Evolutionary conservation across 345 rosid species (phyloP).

Genomic region (Eucalyptus dawsonii): DNA sequence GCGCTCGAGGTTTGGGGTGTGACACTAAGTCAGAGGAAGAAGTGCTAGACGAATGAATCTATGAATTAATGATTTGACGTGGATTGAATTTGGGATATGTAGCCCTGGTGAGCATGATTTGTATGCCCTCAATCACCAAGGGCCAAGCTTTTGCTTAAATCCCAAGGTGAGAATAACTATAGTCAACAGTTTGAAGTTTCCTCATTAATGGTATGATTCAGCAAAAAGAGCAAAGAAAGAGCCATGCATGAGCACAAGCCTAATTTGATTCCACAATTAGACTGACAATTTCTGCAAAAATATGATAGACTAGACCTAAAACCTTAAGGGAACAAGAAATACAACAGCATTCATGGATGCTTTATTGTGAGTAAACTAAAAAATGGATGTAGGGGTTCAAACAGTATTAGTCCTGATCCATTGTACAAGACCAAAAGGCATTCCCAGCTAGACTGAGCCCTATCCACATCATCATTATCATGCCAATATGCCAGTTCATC

Average conservation of each 20-base stretch:
- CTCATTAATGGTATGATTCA: too few species aligned
- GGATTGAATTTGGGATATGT: neutral
- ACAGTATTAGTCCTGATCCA: conserved; percentile 58
- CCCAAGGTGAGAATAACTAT: neutral
- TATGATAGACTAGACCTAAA: neutral
- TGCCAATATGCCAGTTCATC: conserved; percentile 65
- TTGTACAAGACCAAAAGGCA: conserved; percentile 58
- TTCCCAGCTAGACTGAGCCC: conserved; percentile 63
- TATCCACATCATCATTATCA: conserved; percentile 28
- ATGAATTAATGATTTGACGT: neutral
- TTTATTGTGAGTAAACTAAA: neutral
- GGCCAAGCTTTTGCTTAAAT: neutral
- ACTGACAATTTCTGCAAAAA: too few species aligned
- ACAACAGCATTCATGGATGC: neutral
- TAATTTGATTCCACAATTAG: too few species aligned
- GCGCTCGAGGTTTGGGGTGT: too few species aligned
- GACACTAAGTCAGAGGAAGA: neutral
- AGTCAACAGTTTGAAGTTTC: neutral
- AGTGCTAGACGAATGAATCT: neutral
- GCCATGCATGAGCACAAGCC: too few species aligned
- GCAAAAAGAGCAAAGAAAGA: too few species aligned
- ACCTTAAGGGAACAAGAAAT: neutral
- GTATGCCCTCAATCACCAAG: neutral
- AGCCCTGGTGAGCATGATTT: neutral
- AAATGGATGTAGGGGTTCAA: neutral